Evolutionary conservation across 345 rosid genomes (phyloP), one percentile per base, ranked within the genome.

Genomic region (Populus davidiana): DNA sequence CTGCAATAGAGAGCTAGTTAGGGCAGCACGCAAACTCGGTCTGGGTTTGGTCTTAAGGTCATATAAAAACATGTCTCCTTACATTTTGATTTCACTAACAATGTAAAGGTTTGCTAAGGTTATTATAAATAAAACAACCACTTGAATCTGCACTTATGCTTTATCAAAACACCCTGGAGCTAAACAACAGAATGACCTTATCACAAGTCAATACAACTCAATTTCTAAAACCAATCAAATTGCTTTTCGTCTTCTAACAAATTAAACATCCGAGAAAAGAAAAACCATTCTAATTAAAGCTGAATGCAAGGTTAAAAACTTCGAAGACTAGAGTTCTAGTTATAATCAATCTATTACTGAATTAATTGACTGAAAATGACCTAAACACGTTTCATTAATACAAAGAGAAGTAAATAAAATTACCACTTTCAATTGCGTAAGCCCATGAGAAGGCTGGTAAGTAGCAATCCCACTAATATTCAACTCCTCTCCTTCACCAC

Each of bases 371-470:
- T 23, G 23, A 41, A 59, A 62, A 5, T 35, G 67, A 39, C 21
- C 41, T 8, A 47, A 47, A 47, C 16, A 52, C 70, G 69, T 41
- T 52, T 50, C 18, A n/a, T 38, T 17, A 31, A 59, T 11, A n/a
- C 33, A 43, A 47, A 38, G 39, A 64, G 25, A 65, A 74, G 16
- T 63, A 80, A 61, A 25, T 61, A 61, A 2, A 61, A 52, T 77
- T 87, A 95, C 99, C 95, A 86, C 83, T 92, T 92, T 90, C 52
- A 95, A 86, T 72, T 93, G 88, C 88, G 83, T 86, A 78, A 87
- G 78, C 79, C 99, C 97, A 83, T 91, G 87, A 67, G 61, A 85
- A 73, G 97, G 94, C 77, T 85, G 94, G 78, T 90, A 92, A 80
- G 86, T 74, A 76, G 96, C 91, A 89, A 92, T 85, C 78, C 87